Percentiles rank a stretch among this genome's conserved stretches.
Conservation (phyloP, 169 alveolate species). For the Eimeria praecox region DNA sequence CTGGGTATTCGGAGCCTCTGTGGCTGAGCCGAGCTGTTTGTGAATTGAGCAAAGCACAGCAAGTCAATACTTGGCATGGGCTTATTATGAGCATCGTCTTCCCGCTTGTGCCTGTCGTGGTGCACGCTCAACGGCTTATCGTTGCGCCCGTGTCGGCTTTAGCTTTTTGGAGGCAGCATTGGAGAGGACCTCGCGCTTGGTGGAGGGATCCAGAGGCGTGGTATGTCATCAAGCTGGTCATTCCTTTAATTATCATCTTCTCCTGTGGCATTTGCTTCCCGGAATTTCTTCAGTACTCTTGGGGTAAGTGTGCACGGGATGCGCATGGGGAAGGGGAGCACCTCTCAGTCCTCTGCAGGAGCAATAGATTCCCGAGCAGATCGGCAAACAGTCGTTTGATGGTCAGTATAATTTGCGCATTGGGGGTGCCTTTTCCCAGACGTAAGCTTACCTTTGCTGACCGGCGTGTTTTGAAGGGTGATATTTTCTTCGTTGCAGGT, state of each 20-base stretch:
- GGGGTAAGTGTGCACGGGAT: constrained; percentile 59
- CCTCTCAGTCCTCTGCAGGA: neutral
- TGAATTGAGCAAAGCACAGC: constrained; percentile 75
- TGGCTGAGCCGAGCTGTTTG: constrained; percentile 49
- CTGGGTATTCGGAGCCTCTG: constrained; percentile 73
- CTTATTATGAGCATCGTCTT: constrained; percentile 21
- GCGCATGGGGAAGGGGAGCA: neutral
- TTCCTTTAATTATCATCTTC: constrained; percentile 48
- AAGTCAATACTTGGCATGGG: constrained; percentile 38
- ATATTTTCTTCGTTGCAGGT: constrained; percentile 48
- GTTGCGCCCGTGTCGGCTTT: constrained; percentile 34
- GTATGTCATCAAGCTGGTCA: constrained; percentile 70
- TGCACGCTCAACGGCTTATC: constrained; percentile 25
- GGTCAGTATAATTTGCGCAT: neutral
- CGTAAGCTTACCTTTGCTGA: neutral
- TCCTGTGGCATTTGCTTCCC: constrained; percentile 54
- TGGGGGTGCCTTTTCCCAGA: neutral
- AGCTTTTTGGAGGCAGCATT: constrained; percentile 58
- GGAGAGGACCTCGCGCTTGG: constrained; percentile 80
- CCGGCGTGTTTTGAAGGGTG: neutral
- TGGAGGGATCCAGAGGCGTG: constrained; percentile 77
- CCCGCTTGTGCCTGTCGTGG: constrained; percentile 65
- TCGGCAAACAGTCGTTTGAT: neutral
- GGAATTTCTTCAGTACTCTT: constrained; percentile 65
- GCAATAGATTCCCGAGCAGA: neutral